These are phyloP conservation scores for Neurospora sp. DNA, from an alignment of 495 filamentous ascomycete species.

Conservation along the genomic window DNA sequence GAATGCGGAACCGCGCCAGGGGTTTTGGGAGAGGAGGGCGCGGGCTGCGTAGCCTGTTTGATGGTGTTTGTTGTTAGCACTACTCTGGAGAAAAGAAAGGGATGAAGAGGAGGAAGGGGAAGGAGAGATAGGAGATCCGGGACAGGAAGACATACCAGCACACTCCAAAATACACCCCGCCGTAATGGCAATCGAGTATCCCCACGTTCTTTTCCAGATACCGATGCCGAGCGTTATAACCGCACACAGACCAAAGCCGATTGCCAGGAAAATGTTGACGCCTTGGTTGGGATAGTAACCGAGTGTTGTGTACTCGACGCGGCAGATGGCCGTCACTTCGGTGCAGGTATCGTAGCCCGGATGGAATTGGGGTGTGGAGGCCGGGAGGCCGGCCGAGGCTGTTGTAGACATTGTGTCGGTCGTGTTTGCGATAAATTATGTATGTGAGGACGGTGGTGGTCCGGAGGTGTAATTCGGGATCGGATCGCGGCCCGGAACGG, in stretches of 20 bases:
- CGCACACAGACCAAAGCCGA: slow-evolving; percentile 43
- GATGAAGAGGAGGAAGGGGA: no score
- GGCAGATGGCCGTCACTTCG: slow-evolving; percentile 41
- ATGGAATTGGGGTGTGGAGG: slow-evolving; percentile 5
- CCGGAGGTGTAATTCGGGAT: background rate
- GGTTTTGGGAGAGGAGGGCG: slow-evolving; percentile 47
- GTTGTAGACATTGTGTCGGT: slow-evolving; percentile 4
- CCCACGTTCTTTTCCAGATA: slow-evolving; percentile 55
- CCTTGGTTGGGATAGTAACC: slow-evolving; percentile 58
- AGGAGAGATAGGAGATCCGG: no score
- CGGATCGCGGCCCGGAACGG: background rate
- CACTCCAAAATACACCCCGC: slow-evolving; percentile 35
- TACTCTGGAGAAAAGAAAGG: no score
- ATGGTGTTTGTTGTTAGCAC: no score
- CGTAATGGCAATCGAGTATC: slow-evolving; percentile 42
- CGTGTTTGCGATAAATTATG: background rate
- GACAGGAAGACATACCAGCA: slow-evolving; percentile 22
- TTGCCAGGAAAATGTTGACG: slow-evolving; percentile 51
- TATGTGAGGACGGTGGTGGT: background rate
- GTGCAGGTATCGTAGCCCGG: slow-evolving; percentile 33
- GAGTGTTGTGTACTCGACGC: slow-evolving; percentile 50
- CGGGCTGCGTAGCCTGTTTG: slow-evolving; percentile 59
- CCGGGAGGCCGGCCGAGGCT: background rate
- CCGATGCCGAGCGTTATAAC: slow-evolving; percentile 40
- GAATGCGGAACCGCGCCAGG: slow-evolving; percentile 49